These are phyloP conservation scores for Maudiozyma serrabonitensis DNA, from an alignment of 805 yeast species.

Conservation along the genomic window DNA sequence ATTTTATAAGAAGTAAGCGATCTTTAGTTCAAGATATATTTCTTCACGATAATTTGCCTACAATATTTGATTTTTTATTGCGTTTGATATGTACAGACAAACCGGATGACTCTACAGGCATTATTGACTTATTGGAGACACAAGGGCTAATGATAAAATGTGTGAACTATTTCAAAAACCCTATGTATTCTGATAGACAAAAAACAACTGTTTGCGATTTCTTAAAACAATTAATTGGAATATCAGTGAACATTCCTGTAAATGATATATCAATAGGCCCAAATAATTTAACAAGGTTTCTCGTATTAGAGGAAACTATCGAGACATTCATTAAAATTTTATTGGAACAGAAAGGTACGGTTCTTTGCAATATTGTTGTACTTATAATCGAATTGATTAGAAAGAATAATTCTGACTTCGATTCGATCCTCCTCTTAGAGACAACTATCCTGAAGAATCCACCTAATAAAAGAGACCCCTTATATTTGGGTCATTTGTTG, in stretches of 20 bases:
- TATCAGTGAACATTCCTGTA: slow-evolving; percentile 87
- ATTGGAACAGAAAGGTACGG: slow-evolving; percentile 58
- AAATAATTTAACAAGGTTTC: slow-evolving; percentile 76
- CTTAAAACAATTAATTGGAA: slow-evolving; percentile 82
- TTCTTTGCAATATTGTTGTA: slow-evolving; percentile 84
- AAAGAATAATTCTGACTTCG: slow-evolving; percentile 93
- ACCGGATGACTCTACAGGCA: slow-evolving; percentile 79
- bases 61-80: slow-evolving; percentile 81
- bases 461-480: slow-evolving; percentile 83
- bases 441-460: slow-evolving; percentile 74
- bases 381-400: slow-evolving; percentile 88
- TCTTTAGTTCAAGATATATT: slow-evolving; percentile 55
- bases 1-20: slow-evolving; percentile 29
- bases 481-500: slow-evolving; percentile 78
- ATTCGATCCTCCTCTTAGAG: slow-evolving; percentile 66
- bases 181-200: background rate
- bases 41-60: slow-evolving; percentile 77
- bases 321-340: slow-evolving; percentile 60
- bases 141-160: slow-evolving; percentile 66
- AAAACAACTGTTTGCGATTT: slow-evolving; percentile 55
- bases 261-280: slow-evolving; percentile 83
- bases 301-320: slow-evolving; percentile 61
- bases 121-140: slow-evolving; percentile 63
- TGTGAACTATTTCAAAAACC: slow-evolving; percentile 25
- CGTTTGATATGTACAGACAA: slow-evolving; percentile 89